Conservation (phyloP, 2,329 filamentous ascomycete species). For the Neonectria punicea region DNA sequence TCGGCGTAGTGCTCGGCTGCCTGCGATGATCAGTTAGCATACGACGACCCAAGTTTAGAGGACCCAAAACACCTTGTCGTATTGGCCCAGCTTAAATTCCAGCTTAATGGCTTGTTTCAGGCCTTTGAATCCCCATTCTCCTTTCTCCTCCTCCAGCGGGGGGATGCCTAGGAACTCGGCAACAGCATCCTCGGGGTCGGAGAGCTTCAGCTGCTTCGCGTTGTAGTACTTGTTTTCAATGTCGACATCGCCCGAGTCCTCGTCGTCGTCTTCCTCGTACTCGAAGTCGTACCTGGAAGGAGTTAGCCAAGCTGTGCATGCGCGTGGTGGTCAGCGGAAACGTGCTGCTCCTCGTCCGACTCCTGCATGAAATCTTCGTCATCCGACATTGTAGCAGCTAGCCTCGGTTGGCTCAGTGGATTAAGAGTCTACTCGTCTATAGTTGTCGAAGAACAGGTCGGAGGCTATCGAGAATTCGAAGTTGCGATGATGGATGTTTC, state of each 20-base stretch:
- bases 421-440: neutral
- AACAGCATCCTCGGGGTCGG: constrained; percentile 88
- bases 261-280: constrained; percentile 92
- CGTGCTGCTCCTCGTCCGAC: constrained; percentile 58
- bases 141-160: constrained; percentile 86
- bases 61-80: constrained; percentile 73
- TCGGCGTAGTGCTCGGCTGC: constrained; percentile 93
- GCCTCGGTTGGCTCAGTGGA: neutral
- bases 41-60: neutral
- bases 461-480: neutral
- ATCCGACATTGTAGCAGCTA: constrained; percentile 57
- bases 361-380: constrained; percentile 62
- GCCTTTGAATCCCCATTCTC: constrained; percentile 98
- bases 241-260: constrained; percentile 87
- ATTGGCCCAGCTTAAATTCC: constrained; percentile 91
- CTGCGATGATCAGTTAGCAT: constrained; percentile 68
- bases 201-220: constrained; percentile 93
- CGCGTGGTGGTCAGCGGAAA: constrained; percentile 6
- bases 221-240: constrained; percentile 99
- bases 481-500: neutral
- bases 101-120: constrained; percentile 98
- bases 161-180: constrained; percentile 93
- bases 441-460: neutral
- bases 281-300: constrained; percentile 85
- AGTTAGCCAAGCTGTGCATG: constrained; percentile 31